A percentile compares a stretch with the other conserved stretches of the same genome.
Conservation (phyloP, 768 basidiomycete genomes). For the Mycena rebaudengoi region DNA sequence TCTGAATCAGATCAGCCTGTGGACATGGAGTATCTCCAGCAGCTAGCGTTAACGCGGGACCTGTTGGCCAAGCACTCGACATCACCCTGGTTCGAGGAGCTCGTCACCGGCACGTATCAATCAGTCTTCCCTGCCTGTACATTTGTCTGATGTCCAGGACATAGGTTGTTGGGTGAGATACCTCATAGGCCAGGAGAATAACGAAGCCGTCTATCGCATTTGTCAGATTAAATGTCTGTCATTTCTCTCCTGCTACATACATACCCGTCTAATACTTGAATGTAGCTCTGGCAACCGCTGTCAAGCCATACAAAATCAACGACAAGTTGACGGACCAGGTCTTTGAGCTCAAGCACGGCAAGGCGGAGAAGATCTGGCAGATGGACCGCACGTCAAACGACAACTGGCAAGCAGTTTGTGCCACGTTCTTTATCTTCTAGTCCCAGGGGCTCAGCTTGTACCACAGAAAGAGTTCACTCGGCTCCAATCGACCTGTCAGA, state of each 20-base stretch:
- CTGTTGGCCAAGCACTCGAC: constrained; percentile 74
- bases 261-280: constrained; percentile 10
- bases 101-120: constrained; percentile 53
- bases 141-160: no score
- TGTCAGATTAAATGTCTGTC: constrained; percentile 81
- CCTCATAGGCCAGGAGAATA: constrained; percentile 71
- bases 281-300: constrained; percentile 40
- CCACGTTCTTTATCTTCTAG: not conserved
- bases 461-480: constrained; percentile 79
- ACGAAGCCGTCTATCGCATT: constrained; percentile 76
- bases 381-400: constrained; percentile 93
- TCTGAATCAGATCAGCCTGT: constrained; percentile 53
- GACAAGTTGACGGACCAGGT: constrained; percentile 68
- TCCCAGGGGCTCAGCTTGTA: not conserved
- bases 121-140: constrained; percentile 8
- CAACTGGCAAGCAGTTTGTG: constrained; percentile 65
- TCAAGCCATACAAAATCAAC: constrained; percentile 71
- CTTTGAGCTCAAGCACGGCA: constrained; percentile 83
- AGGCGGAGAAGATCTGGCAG: constrained; percentile 61
- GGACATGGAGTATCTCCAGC: constrained; percentile 64
- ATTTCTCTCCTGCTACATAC: not conserved
- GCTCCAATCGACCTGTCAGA: constrained; percentile 50
- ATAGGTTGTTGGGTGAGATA: constrained; percentile 89
- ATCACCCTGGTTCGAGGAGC: constrained; percentile 86
- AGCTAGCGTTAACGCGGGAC: constrained; percentile 72